phyloP scores from a whole-genome alignment of 148 eudicot species.

The Camellia japonica region DNA sequence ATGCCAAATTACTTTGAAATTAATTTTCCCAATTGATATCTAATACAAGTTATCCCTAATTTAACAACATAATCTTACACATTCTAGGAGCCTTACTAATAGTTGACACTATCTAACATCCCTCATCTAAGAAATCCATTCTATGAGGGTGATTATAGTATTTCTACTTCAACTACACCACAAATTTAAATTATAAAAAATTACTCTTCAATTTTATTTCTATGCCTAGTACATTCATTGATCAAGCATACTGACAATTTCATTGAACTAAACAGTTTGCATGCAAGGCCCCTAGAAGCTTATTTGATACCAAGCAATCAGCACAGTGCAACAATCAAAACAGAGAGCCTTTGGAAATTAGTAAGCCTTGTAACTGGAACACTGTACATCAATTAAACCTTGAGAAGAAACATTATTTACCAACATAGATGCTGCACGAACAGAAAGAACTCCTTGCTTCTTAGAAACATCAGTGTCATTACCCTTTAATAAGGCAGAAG shows the following conservation, averaged over 20 bases:
- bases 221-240: neutral
- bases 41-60: neutral
- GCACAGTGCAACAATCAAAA: neutral
- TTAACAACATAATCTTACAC: neutral
- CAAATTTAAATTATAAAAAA: neutral
- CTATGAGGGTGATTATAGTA: neutral
- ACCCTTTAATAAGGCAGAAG: conserved; percentile 38
- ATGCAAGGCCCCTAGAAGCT: neutral
- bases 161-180: neutral
- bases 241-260: neutral
- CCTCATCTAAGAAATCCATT: neutral
- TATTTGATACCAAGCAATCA: neutral
- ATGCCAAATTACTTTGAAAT: neutral
- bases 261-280: neutral
- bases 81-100: conserved; percentile 4
- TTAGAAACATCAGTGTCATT: conserved; percentile 33
- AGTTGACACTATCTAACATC: neutral
- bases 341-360: neutral
- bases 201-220: neutral
- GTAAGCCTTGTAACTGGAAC: conserved; percentile 2
- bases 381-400: neutral
- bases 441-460: conserved; percentile 72
- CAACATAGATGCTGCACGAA: conserved; percentile 98
- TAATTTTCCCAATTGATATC: neutral
- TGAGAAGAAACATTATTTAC: conserved; percentile 33